Evolutionary conservation across 1,284 basidiomycete species (phyloP), one percentile per base, ranked within the genome.

Genomic region (Ganoderma meredithae): DNA sequence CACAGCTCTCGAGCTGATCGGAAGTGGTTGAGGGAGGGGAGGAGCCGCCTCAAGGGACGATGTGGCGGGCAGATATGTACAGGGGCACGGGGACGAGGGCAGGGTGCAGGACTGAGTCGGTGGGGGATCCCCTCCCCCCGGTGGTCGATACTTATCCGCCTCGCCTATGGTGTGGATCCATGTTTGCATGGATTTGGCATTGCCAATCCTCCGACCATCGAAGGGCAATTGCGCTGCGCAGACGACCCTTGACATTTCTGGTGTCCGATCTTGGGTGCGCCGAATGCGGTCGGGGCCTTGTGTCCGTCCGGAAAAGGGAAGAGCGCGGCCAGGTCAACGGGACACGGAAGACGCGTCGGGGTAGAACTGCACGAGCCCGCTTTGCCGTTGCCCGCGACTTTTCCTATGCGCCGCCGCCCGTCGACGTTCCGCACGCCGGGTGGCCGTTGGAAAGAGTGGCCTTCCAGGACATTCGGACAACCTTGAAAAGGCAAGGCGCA

Each of bases 161-260:
- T n/a, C 36, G 15, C 55, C 19, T 39, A 39, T 33, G 8, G 6
- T 58, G 19, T 33, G 27, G 33, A 31, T 58, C 55, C 55, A 22
- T 58, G 33, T 31, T 39, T 39, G 55, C 19, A 12, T 5, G 36
- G 19, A 17, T 5, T 27, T 58, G 55, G 15, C 31, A 8, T 39
- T 31, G 33, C 55, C 7, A 58, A n/a, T 58, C 33, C 55, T 4
- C 55, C 31, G 31, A 58, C 55, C 55, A 39, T 58, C 33, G 55
- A 49, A 9, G 22, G 22, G 22, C 31, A 22, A 39, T 19, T n/a
- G 33, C 19, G n/a, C 44, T 47, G 44, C 44, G 44, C 17, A 17
- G 33, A 17, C 7, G 19, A 3, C 2, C 19, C 9, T 39, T 31
- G 27, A 58, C 55, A 25, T 3, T 49, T 58, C 33, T 33, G 19